Conservation (phyloP, 257 asterid genomes). For the Echites panduratus region DNA sequence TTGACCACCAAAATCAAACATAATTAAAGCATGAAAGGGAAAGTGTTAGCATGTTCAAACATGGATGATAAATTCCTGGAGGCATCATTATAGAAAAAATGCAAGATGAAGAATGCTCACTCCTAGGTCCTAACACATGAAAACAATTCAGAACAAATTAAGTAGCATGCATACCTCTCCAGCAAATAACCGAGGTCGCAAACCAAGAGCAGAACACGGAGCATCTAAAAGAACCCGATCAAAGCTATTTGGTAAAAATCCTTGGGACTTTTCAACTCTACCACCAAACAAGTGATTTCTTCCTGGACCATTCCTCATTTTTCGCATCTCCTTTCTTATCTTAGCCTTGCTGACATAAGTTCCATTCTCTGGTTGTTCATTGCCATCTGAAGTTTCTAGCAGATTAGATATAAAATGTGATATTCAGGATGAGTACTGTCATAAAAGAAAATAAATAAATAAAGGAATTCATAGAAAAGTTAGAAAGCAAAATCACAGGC, state of each 20-base stretch:
- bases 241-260: conserved; percentile 82
- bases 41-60: too few relatives aligned
- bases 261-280: conserved; percentile 69
- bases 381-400: conserved; percentile 23
- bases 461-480: background rate
- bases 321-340: conserved; percentile 42
- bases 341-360: conserved; percentile 51
- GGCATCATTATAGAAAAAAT: background rate
- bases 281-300: conserved; percentile 61
- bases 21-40: background rate
- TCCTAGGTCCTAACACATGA: background rate
- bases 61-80: too few relatives aligned
- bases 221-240: conserved; percentile 98
- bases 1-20: too few relatives aligned
- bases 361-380: conserved; percentile 34
- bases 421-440: background rate
- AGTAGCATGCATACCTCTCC: conserved; percentile 57
- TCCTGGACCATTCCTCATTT: conserved; percentile 78
- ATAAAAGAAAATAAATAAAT: too few relatives aligned
- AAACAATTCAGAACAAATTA: background rate
- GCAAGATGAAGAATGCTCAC: background rate
- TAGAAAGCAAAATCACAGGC: background rate
- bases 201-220: conserved; percentile 99
- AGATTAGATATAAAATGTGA: background rate
- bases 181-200: conserved; percentile 87